Conservation (phyloP, 1,139 yeast genomes). For the Yamadazyma atlantica region DNA sequence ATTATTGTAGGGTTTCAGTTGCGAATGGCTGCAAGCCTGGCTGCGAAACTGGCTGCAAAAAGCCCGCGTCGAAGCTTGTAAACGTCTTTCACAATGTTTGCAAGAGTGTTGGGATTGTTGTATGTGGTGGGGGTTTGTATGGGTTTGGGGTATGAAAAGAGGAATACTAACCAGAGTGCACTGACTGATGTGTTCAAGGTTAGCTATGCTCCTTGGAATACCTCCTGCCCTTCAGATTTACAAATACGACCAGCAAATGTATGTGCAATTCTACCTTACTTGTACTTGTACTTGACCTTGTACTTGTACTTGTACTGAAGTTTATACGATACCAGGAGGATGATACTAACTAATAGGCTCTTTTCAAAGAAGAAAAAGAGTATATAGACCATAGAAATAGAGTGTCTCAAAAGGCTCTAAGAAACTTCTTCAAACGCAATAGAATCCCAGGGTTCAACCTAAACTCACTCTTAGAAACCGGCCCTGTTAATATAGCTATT, state of each 20-base stretch:
- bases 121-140: no score
- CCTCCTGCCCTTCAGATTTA: conserved; percentile 39
- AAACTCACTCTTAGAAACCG: conserved; percentile 9
- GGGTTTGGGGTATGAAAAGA: no score
- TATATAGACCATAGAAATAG: conserved; percentile 37
- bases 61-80: no score
- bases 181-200: no score
- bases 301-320: no score
- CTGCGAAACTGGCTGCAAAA: conserved; percentile 8
- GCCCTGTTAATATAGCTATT: conserved; percentile 46
- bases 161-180: no score
- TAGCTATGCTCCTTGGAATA: no score
- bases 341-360: no score
- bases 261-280: no score
- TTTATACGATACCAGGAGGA: no score
- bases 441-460: conserved; percentile 39
- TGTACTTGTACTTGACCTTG: no score
- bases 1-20: neutral
- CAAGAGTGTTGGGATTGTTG: no score
- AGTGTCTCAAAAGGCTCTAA: conserved; percentile 30
- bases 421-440: conserved; percentile 32
- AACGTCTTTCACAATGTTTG: neutral
- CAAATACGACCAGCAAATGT: conserved; percentile 41
- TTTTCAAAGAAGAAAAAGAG: conserved; percentile 31
- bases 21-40: conserved; percentile 5